Evolutionary conservation across 176 grass and related monocot species (phyloP), one percentile per base, ranked within the genome.

Genomic region (Secale cereale): DNA sequence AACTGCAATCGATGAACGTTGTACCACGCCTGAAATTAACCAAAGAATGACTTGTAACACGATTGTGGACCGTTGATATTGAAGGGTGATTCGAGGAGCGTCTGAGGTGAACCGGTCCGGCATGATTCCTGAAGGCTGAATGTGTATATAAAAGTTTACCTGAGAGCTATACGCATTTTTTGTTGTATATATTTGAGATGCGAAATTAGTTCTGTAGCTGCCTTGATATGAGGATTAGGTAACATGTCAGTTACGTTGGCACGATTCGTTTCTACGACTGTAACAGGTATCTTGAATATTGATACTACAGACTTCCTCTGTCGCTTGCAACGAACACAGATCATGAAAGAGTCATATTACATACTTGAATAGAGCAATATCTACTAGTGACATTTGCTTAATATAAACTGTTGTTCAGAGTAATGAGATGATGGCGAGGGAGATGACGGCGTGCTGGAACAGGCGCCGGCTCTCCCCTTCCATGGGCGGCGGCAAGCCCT

Each of bases 1-100:
- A 97, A 56, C 82, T 97, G 76, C 94, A 97, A 52, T 82, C 94
- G 13, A 97, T 93, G 94, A 97, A 97, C 57, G 89, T 97, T 76
- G 87, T 93, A 54, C 94, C 94, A 13, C 89, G 91, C 46, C 54
- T 93, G 40, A 91, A 91, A 48, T 74, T 97, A 86, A 81, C 89
- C 2, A 89, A 93, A 87, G 94, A 73, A 73, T 97, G 74, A 89
- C 26, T 46, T 17, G 14, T 23, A 72, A 85, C 20, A 3, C 15
- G 52, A 45, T 17, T 19, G 5, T 50, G 26, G 30, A 15, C 4
- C 35, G 40, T 7, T 56, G 56, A 76, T 72, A 16, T 66, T 1
- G 29, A 32, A 20, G 17, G 5, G 50, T 20, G 50, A 20, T 54
- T 20, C n/a, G n/a, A n/a, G 15, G 29, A 33, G 28, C 7, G 13